phyloP scores from a whole-genome alignment of 106 monocot genomes.

The Apostasia shenzhenica region DNA sequence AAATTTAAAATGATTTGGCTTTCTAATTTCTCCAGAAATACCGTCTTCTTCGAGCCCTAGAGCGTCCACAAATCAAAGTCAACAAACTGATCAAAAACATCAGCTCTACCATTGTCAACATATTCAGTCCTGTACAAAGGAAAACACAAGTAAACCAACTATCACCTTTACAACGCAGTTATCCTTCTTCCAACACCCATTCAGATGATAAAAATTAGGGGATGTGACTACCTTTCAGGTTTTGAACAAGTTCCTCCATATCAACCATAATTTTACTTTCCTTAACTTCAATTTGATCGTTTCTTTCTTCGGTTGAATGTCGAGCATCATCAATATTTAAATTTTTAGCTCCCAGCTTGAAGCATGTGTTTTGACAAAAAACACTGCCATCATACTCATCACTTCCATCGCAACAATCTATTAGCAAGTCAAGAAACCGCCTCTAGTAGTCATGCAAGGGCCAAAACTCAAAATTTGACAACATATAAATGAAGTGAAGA shows the following conservation, averaged over 20 bases:
- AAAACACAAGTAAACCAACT: background rate
- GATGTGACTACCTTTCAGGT: conserved; percentile 36
- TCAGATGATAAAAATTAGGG: background rate
- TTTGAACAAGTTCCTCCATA: conserved; percentile 40
- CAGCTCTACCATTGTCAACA: conserved; percentile 28
- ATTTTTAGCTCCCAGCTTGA: conserved; percentile 15
- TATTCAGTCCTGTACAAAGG: conserved; percentile 37
- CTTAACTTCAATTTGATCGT: background rate
- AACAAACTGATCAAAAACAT: conserved; percentile 10
- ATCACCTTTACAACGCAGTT: background rate
- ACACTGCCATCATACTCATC: conserved; percentile 72
- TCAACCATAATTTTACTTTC: conserved; percentile 26
- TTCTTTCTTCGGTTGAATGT: conserved; percentile 2
- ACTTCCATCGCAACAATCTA: conserved; percentile 98
- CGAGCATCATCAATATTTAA: conserved; percentile 4
- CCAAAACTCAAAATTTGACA: background rate
- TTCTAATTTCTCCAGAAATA: conserved; percentile 20
- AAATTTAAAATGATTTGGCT: background rate
- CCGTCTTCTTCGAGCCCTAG: conserved; percentile 30
- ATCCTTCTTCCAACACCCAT: background rate
- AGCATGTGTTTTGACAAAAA: conserved; percentile 58
- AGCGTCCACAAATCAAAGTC: conserved; percentile 19
- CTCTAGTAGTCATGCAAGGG: no score
- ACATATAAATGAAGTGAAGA: background rate
- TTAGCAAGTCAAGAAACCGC: background rate